phyloP scores from a whole-genome alignment of 768 basidiomycete species.

The Vararia minispora region DNA sequence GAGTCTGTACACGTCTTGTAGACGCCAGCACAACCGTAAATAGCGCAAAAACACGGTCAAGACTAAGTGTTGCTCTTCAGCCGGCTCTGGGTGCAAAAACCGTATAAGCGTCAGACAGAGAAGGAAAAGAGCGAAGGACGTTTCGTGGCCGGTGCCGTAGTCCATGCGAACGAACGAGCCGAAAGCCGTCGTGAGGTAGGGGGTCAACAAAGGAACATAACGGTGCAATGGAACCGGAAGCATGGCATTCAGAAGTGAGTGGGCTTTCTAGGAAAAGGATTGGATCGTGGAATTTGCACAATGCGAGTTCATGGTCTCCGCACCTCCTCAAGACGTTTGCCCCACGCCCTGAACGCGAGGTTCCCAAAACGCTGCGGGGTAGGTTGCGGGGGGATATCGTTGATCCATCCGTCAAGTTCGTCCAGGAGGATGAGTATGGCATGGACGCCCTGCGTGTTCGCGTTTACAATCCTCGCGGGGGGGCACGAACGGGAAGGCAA shows the following conservation, averaged over 20 bases:
- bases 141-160: constrained; percentile 95
- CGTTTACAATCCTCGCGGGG: constrained; percentile 3
- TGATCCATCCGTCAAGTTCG: constrained; percentile 61
- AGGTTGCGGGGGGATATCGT: constrained; percentile 63
- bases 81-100: constrained; percentile 43
- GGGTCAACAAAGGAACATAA: constrained; percentile 55
- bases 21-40: constrained; percentile 66
- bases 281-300: not conserved
- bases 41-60: constrained; percentile 70
- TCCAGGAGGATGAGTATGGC: constrained; percentile 47
- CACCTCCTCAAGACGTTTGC: constrained; percentile 67
- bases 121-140: constrained; percentile 75
- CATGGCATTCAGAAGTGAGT: constrained; percentile 32
- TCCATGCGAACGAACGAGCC: constrained; percentile 88
- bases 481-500: not conserved
- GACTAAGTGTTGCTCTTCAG: constrained; percentile 50
- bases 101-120: constrained; percentile 60
- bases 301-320: constrained; percentile 12
- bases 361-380: constrained; percentile 87
- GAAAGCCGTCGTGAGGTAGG: constrained; percentile 75
- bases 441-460: constrained; percentile 31
- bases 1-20: constrained; percentile 83
- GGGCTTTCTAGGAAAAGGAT: not conserved
- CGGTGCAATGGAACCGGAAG: constrained; percentile 33
- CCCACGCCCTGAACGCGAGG: constrained; percentile 82